These are phyloP conservation scores for Rosellinia necatrix DNA, from an alignment of 2,329 filamentous ascomycete species.

Conservation along the genomic window DNA sequence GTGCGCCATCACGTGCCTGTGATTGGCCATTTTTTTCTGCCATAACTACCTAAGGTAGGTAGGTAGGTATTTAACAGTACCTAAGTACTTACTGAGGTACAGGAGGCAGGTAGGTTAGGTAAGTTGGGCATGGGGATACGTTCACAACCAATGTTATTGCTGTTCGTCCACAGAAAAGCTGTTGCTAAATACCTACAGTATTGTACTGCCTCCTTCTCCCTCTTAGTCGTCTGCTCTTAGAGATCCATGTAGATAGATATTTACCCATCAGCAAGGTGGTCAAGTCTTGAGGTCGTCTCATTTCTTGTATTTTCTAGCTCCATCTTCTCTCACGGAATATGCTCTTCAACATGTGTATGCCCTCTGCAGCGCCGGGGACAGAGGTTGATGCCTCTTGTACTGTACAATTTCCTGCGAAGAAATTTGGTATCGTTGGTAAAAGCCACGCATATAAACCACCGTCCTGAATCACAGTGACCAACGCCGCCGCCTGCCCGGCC, in stretches of 20 bases:
- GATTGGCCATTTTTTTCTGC: neutral
- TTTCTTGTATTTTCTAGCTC: constrained; percentile 18
- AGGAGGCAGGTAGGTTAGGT: no score
- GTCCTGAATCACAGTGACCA: constrained; percentile 16
- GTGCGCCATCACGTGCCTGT: constrained; percentile 3
- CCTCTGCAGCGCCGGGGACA: neutral
- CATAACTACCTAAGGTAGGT: neutral
- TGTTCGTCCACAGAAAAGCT: no score
- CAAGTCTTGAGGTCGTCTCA: neutral
- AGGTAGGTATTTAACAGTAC: neutral
- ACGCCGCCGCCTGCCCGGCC: constrained; percentile 25
- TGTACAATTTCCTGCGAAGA: constrained; percentile 17
- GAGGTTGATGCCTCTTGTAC: constrained; percentile 12
- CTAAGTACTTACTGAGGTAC: neutral
- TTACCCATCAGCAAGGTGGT: neutral
- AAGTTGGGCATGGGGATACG: no score
- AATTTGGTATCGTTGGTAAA: constrained; percentile 24
- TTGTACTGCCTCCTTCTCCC: no score
- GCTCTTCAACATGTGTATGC: neutral
- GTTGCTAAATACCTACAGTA: no score
- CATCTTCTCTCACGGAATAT: neutral
- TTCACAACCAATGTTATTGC: no score
- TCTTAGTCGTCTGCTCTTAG: no score
- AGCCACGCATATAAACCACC: constrained; percentile 18
- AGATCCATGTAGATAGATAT: neutral